Conservation (phyloP, 371 early-diverging fungal genomes). For the Apophysomyces trapeziformis region DNA sequence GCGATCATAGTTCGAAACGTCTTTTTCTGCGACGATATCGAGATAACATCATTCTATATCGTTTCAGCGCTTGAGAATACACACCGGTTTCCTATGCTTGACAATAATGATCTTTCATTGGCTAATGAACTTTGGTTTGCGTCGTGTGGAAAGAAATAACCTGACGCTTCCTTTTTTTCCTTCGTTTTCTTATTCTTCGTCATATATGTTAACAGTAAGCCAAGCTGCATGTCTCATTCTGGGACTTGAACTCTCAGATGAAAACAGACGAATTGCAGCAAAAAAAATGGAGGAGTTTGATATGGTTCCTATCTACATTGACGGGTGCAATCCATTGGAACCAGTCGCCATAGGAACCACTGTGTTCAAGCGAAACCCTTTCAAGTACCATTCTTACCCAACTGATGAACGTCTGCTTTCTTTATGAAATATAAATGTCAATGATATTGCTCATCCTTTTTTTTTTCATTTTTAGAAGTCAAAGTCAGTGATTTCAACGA, state of each 20-base stretch:
- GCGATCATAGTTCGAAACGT: too few species aligned
- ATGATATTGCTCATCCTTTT: slow-evolving; percentile 4
- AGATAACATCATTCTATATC: not conserved
- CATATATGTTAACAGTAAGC: not conserved
- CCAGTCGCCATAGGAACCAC: slow-evolving; percentile 5
- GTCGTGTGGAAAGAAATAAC: not conserved
- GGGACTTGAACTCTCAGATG: slow-evolving; percentile 4
- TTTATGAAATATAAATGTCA: slow-evolving; percentile 2
- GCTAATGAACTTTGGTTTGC: not conserved
- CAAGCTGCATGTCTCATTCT: slow-evolving; percentile 6
- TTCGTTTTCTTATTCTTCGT: slow-evolving; percentile 4
- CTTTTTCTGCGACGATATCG: not conserved
- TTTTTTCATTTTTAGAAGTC: not conserved
- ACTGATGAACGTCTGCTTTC: not conserved
- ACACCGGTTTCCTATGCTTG: not conserved
- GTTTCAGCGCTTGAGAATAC: not conserved
- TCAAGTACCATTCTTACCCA: slow-evolving; percentile 4
- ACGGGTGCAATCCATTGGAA: slow-evolving; percentile 6
- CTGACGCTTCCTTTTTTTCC: not conserved
- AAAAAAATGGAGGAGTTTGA: not conserved
- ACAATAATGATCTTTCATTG: slow-evolving; percentile 1
- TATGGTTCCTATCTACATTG: slow-evolving; percentile 4
- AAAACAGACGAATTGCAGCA: slow-evolving; percentile 4
- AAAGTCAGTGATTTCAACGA: not conserved
- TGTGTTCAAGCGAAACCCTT: slow-evolving; percentile 1